Evolutionary conservation across 202 grass and related monocot species (phyloP).

Genomic region (Schoenoplectus triqueter): DNA sequence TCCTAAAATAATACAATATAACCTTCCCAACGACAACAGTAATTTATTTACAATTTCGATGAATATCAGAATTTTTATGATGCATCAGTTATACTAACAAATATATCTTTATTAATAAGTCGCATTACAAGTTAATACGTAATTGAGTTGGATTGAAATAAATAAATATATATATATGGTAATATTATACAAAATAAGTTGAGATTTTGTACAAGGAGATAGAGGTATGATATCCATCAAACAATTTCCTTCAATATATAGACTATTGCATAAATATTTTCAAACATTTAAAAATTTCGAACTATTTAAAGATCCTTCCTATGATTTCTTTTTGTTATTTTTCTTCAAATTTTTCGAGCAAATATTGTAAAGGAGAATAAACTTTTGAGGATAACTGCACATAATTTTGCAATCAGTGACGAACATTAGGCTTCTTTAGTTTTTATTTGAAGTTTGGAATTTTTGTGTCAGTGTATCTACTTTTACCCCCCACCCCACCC

Average conservation of each 20-base stretch:
- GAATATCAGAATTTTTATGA: too few relatives aligned
- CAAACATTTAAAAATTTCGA: not conserved
- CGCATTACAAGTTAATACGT: not conserved
- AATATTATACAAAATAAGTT: too few relatives aligned
- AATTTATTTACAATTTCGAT: not conserved
- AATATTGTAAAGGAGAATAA: not conserved
- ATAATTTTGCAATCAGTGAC: not conserved
- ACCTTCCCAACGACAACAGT: not conserved
- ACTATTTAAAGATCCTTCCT: not conserved
- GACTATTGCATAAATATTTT: not conserved
- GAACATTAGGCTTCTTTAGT: not conserved
- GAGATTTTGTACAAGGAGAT: not conserved
- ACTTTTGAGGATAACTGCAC: not conserved
- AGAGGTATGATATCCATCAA: not conserved
- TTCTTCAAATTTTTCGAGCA: not conserved
- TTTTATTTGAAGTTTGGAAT: conserved; percentile 17
- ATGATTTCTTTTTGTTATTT: not conserved
- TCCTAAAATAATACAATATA: not conserved
- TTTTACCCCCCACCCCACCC: too few relatives aligned
- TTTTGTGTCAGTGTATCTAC: conserved; percentile 37
- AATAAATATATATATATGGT: too few relatives aligned
- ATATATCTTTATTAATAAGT: not conserved
- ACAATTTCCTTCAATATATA: not conserved
- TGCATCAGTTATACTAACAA: too few relatives aligned
- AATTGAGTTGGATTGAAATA: not conserved